A percentile compares a stretch with the other conserved stretches of the same genome.
Evolutionary conservation across 2,329 filamentous ascomycete genomes (phyloP).

Genomic region (Fusarium papillatum): DNA sequence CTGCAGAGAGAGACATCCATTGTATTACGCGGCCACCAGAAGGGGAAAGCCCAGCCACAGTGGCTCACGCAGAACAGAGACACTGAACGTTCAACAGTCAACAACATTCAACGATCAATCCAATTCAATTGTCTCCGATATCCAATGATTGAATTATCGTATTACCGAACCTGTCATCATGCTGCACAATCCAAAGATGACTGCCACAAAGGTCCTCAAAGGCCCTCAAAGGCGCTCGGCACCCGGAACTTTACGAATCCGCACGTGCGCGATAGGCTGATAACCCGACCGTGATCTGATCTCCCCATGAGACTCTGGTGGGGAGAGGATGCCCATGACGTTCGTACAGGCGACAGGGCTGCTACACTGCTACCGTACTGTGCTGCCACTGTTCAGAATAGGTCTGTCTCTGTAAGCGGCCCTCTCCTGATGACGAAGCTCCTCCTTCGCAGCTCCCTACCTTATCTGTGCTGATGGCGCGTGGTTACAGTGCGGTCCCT

Average conservation of each 20-base stretch:
- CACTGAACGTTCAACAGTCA: background rate
- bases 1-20: background rate
- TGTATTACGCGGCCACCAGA: background rate
- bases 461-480: slow-evolving; percentile 11
- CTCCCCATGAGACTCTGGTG: slow-evolving; percentile 19
- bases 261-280: slow-evolving; percentile 14
- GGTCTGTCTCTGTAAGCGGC: background rate
- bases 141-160: background rate
- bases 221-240: background rate
- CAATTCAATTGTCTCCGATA: background rate
- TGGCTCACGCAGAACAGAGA: background rate
- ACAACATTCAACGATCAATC: background rate
- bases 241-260: slow-evolving; percentile 25
- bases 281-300: slow-evolving; percentile 32
- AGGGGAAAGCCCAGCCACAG: background rate
- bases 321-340: slow-evolving; percentile 31
- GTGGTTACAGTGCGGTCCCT: background rate
- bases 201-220: slow-evolving; percentile 1
- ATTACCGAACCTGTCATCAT: background rate
- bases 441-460: slow-evolving; percentile 22
- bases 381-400: background rate
- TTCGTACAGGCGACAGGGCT: slow-evolving; percentile 6
- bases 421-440: slow-evolving; percentile 28
- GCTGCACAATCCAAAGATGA: background rate
- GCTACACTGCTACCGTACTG: background rate